phyloP scores from a whole-genome alignment of 768 basidiomycete species.

The Clitopilus hobsonii region DNA sequence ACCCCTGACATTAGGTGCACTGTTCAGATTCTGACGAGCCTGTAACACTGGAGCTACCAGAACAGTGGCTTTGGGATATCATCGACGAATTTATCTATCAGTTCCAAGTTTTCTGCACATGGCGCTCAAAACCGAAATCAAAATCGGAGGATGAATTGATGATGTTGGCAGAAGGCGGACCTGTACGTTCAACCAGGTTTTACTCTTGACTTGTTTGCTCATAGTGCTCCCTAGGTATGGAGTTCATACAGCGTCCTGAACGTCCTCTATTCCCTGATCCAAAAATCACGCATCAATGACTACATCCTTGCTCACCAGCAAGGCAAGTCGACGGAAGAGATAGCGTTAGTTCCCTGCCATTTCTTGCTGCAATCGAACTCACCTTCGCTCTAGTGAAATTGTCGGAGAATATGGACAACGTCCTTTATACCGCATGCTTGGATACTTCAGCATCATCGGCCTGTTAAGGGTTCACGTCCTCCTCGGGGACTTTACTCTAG shows the following conservation, averaged over 20 bases:
- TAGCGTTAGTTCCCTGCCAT: slow-evolving; percentile 53
- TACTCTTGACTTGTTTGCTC: not conserved
- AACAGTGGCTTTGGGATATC: slow-evolving; percentile 98
- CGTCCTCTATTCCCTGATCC: slow-evolving; percentile 96
- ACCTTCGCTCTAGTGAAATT: slow-evolving; percentile 50
- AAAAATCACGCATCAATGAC: slow-evolving; percentile 95
- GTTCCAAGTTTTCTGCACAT: slow-evolving; percentile 93
- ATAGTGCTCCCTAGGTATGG: slow-evolving; percentile 65
- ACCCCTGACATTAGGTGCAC: not conserved
- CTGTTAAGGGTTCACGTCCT: slow-evolving; percentile 93
- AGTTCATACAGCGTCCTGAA: slow-evolving; percentile 97
- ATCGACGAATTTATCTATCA: slow-evolving; percentile 98
- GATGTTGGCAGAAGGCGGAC: slow-evolving; percentile 72
- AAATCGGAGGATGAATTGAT: slow-evolving; percentile 89
- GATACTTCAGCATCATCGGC: slow-evolving; percentile 95
- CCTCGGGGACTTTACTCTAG: slow-evolving; percentile 93
- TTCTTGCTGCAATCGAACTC: slow-evolving; percentile 1
- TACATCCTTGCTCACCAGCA: slow-evolving; percentile 80
- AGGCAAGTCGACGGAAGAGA: slow-evolving; percentile 78
- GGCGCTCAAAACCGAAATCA: slow-evolving; percentile 77
- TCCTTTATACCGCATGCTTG: slow-evolving; percentile 90
- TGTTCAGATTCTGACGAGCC: slow-evolving; percentile 90
- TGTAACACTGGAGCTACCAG: slow-evolving; percentile 88
- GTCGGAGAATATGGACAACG: slow-evolving; percentile 89
- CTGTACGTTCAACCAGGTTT: slow-evolving; percentile 32